phyloP scores from a whole-genome alignment of 805 yeast species.

The Maudiozyma pseudohumilis region DNA sequence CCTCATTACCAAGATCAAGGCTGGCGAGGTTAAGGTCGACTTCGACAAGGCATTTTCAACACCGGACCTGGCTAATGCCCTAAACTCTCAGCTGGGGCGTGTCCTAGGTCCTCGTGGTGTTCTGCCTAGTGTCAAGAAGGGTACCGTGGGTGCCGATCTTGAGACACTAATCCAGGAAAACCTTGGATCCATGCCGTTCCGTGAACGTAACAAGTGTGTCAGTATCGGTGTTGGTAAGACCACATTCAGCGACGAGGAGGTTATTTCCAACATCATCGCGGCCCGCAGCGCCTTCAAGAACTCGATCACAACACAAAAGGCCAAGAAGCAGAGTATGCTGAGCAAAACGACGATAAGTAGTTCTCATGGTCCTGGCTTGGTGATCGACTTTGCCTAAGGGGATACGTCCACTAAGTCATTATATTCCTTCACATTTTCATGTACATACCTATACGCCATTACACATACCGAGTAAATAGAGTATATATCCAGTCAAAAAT shows the following conservation, averaged over 20 bases:
- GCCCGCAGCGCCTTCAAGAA: slow-evolving; percentile 53
- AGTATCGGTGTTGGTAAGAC: slow-evolving; percentile 69
- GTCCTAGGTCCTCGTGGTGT: slow-evolving; percentile 80
- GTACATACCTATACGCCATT: too few relatives aligned
- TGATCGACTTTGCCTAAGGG: slow-evolving; percentile 44
- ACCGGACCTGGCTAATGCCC: slow-evolving; percentile 59
- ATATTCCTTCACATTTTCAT: too few relatives aligned
- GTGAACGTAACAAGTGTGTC: slow-evolving; percentile 52
- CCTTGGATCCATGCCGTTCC: slow-evolving; percentile 65
- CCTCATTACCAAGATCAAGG: slow-evolving; percentile 50
- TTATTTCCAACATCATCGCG: slow-evolving; percentile 58
- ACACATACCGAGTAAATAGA: background rate
- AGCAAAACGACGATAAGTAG: slow-evolving; percentile 62
- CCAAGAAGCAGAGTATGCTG: slow-evolving; percentile 57
- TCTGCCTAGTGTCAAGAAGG: slow-evolving; percentile 79
- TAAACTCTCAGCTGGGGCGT: slow-evolving; percentile 61
- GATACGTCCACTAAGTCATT: too few relatives aligned
- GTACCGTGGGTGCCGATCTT: slow-evolving; percentile 71
- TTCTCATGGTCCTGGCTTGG: slow-evolving; percentile 73
- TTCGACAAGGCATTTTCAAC: slow-evolving; percentile 79
- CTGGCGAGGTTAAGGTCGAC: slow-evolving; percentile 39
- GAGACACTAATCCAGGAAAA: slow-evolving; percentile 41
- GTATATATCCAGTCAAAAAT: background rate
- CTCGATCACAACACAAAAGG: slow-evolving; percentile 43
- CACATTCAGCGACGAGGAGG: slow-evolving; percentile 65